Percentiles rank a stretch among this genome's conserved stretches.
Conservation (phyloP, 129 eudicot genomes). For the Kitagawia praeruptora region DNA sequence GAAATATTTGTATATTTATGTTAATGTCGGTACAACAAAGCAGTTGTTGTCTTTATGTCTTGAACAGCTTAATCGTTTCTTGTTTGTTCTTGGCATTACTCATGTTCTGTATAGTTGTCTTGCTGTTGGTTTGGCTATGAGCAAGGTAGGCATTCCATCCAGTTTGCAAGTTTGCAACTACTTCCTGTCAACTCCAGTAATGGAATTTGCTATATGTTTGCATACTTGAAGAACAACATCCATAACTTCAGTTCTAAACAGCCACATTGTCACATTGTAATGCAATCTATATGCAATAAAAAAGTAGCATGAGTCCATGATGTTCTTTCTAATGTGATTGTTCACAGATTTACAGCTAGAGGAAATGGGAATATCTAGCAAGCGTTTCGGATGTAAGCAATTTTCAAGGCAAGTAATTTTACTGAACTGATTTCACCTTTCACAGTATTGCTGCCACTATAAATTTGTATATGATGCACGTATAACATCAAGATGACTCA, state of each 20-base stretch:
- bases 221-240: background rate
- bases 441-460: background rate
- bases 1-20: too few relatives aligned
- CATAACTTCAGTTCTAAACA: background rate
- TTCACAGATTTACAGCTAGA: slow-evolving; percentile 91
- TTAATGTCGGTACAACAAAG: too few relatives aligned
- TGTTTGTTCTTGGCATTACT: too few relatives aligned
- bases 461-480: background rate
- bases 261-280: background rate
- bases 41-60: too few relatives aligned
- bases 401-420: slow-evolving; percentile 40
- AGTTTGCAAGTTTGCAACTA: background rate
- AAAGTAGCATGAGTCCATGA: background rate
- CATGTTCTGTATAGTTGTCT: slow-evolving; percentile 84
- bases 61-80: too few relatives aligned
- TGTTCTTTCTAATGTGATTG: slow-evolving; percentile 1
- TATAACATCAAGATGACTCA: background rate
- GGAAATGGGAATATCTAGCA: slow-evolving; percentile 89
- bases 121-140: slow-evolving; percentile 84
- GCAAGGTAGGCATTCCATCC: slow-evolving; percentile 47
- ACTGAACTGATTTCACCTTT: background rate
- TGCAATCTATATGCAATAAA: background rate
- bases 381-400: slow-evolving; percentile 37
- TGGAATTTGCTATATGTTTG: background rate
- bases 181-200: background rate